Percentiles rank a stretch among this genome's conserved stretches.
Conservation (phyloP, 768 basidiomycete species). For the Hemileccinum impolitum region DNA sequence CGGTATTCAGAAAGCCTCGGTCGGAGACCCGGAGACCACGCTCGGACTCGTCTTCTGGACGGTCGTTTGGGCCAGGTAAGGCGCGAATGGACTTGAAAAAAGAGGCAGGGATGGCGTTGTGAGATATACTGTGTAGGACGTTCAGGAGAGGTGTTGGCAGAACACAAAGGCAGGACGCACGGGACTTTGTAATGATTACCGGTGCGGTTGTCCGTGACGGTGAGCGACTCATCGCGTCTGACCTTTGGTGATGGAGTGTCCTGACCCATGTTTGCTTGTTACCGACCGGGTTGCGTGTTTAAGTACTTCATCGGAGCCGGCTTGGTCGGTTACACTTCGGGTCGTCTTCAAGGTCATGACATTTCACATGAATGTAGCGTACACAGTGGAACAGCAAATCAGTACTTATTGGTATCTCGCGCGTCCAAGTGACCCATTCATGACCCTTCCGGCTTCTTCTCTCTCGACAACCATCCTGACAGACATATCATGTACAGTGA, state of each 20-base stretch:
- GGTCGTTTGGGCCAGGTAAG: conserved; percentile 51
- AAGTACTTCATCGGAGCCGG: conserved; percentile 1
- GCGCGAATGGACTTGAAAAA: conserved; percentile 78
- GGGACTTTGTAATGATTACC: conserved; percentile 72
- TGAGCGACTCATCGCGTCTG: conserved; percentile 40
- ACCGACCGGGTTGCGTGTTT: background rate
- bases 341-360: too few relatives aligned
- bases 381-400: conserved; percentile 1
- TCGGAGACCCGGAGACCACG: conserved; percentile 78
- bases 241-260: conserved; percentile 18
- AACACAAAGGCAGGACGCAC: conserved; percentile 40
- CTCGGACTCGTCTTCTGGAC: conserved; percentile 79
- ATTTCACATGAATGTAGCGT: conserved; percentile 13
- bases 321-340: background rate
- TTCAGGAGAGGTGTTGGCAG: background rate
- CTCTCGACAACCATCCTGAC: conserved; percentile 33
- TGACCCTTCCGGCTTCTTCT: conserved; percentile 22
- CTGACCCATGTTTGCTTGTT: conserved; percentile 24
- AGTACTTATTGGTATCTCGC: conserved; percentile 18
- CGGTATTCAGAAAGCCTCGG: conserved; percentile 81
- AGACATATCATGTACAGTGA: conserved; percentile 3
- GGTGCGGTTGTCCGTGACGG: conserved; percentile 81
- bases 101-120: conserved; percentile 78
- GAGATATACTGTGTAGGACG: conserved; percentile 52
- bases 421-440: background rate